These are phyloP conservation scores for Linnemannia elongata DNA, from an alignment of 192 early-diverging fungal genomes.

Conservation along the genomic window DNA sequence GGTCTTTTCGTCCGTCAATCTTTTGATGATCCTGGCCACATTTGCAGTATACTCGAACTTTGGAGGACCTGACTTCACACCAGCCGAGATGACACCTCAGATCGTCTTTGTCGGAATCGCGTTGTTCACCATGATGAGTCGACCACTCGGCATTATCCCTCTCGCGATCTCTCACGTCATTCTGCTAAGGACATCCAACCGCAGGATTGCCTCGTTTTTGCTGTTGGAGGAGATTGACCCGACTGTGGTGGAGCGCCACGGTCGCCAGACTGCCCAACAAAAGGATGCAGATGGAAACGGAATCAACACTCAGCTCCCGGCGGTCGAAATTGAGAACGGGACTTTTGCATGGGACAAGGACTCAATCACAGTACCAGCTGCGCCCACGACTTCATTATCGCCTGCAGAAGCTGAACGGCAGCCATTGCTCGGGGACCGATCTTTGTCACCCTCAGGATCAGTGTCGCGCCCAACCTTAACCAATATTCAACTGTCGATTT, in stretches of 20 bases:
- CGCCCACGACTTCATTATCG: neutral
- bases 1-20: conserved; percentile 40
- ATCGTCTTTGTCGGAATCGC: conserved; percentile 76
- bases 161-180: conserved; percentile 68
- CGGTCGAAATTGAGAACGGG: conserved; percentile 38
- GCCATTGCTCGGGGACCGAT: conserved; percentile 2
- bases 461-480: neutral
- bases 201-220: conserved; percentile 62
- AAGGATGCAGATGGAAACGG: conserved; percentile 1
- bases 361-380: neutral
- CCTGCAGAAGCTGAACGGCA: conserved; percentile 27
- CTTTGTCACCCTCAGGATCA: neutral
- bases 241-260: neutral
- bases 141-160: conserved; percentile 66
- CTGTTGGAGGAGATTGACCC: conserved; percentile 47
- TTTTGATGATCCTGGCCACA: conserved; percentile 35
- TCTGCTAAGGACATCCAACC: conserved; percentile 65
- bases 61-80: conserved; percentile 39
- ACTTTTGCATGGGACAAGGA: conserved; percentile 29
- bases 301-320: neutral
- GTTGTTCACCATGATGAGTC: conserved; percentile 72
- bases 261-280: neutral
- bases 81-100: conserved; percentile 39
- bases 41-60: conserved; percentile 37
- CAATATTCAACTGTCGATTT: conserved; percentile 58